Base-by-base conservation (phyloP, 2,329 filamentous ascomycete species). In the Botrytis cinerea region DNA sequence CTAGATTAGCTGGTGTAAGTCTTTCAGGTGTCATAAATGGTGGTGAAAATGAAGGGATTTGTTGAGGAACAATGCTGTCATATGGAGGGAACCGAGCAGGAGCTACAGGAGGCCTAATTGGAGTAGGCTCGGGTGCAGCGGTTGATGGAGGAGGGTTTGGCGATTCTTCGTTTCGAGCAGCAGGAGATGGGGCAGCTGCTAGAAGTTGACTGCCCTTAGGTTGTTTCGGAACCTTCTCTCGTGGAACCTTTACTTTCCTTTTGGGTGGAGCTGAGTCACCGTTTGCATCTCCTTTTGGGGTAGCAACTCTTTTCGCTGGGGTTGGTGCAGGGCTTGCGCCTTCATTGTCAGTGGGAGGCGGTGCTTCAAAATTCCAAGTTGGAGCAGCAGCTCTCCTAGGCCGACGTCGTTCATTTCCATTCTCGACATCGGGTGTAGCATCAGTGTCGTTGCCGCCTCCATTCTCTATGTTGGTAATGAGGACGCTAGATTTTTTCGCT, bases 351-450 rank as follows among this genome's bases (percentile, higher is more conserved):
- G 84, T 85, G 16, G 84, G 82, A 32, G 63, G 54, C 72, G 91
- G 87, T 43, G 85, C 84, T 78, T 93, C 91, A 73, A 87, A 88
- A 60, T 88, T 89, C 84, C 91, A 95, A 0, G 90, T 93, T 5
- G 93, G 92, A 18, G 93, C 92, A 38, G 80, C 79, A 45, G 89
- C 89, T 77, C 89, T 86, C 57, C 89, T 85, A n/a, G 89, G 89
- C 25, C 89, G 84, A 73, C 89, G 85, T 66, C 88, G 83, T 78
- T 91, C 88, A 46, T 87, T 87, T 74, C 71, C 75, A 70, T 87
- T 89, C 78, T 91, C 89, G 51, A 86, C 86, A 9, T 84, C 78
- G 77, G 80, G 75, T 64, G 75, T 70, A 70, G 79, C 75, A 28
- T 78, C 77, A 16, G 71, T 43, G 79, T 83, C 75, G 73, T 81